Conservation (phyloP, 495 filamentous ascomycete genomes). For the Astrothelium subdiscretum region DNA sequence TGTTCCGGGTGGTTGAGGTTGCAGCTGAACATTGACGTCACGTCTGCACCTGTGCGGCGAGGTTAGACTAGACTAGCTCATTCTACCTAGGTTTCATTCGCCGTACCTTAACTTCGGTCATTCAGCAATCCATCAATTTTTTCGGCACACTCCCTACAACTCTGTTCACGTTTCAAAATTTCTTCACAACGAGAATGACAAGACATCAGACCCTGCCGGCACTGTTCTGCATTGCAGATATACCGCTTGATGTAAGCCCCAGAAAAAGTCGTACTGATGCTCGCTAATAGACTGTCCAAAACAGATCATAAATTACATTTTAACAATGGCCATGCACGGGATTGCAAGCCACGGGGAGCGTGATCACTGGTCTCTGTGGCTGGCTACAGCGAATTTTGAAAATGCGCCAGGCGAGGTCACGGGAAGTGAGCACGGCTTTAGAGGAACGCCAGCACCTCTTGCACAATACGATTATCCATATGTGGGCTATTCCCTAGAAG, state of each 20-base stretch:
- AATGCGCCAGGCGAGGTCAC: not conserved
- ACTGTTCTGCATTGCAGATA: not conserved
- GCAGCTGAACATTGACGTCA: not conserved
- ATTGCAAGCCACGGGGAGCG: not conserved
- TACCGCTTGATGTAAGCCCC: not conserved
- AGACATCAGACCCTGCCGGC: not conserved
- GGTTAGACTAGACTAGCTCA: not conserved
- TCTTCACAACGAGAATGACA: not conserved
- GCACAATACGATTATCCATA: not conserved
- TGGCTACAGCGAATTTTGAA: not conserved
- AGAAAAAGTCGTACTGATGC: not conserved
- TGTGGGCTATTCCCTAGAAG: not conserved
- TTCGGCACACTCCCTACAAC: not conserved
- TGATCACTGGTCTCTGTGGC: not conserved
- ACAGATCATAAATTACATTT: not conserved
- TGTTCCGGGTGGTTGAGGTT: not conserved
- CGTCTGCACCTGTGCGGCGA: not conserved
- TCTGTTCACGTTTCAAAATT: not conserved
- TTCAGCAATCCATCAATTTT: not conserved
- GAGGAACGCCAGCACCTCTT: not conserved
- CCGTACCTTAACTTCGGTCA: not conserved
- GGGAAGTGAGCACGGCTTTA: not conserved
- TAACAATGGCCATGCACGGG: not conserved
- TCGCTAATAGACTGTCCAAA: not conserved
- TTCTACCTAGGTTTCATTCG: too few species aligned